These are phyloP conservation scores for Neofusicoccum laricinum DNA, from an alignment of 2,329 filamentous ascomycete species.

Conservation along the genomic window DNA sequence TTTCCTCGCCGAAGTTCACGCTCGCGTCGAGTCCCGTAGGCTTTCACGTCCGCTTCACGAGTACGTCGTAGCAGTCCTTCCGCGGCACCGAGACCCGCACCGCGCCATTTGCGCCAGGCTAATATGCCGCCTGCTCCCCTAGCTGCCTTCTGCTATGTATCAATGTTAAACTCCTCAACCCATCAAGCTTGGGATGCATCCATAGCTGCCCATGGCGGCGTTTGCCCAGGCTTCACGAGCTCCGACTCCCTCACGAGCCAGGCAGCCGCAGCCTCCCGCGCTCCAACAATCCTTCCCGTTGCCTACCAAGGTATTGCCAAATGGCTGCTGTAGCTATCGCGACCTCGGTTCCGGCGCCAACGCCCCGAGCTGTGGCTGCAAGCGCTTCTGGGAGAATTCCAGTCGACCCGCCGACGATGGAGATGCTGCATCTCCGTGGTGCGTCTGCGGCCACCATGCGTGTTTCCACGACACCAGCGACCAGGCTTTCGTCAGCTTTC, in stretches of 20 bases:
- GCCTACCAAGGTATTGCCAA: conserved; percentile 37
- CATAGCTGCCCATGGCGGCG: conserved; percentile 35
- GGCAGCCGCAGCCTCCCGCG: not conserved
- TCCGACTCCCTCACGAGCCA: conserved; percentile 21
- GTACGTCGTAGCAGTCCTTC: not conserved
- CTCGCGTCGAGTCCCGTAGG: not conserved
- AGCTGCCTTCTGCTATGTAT: not conserved
- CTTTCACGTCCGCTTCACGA: not conserved
- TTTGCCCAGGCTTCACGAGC: conserved; percentile 26
- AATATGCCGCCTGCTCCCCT: not conserved
- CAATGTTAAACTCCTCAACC: not conserved
- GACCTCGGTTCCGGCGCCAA: conserved; percentile 43
- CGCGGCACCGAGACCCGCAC: not conserved
- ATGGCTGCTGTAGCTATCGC: conserved; percentile 52
- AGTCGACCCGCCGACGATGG: conserved; percentile 23
- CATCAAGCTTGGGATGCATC: conserved; percentile 15
- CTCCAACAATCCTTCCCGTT: conserved; percentile 16
- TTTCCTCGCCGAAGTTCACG: not conserved
- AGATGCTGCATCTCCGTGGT: conserved; percentile 39
- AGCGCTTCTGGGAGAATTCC: conserved; percentile 49
- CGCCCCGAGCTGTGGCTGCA: conserved; percentile 50
- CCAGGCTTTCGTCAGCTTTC: not conserved
- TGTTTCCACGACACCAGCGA: conserved; percentile 48
- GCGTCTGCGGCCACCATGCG: conserved; percentile 57
- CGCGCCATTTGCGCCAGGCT: not conserved